Evolutionary conservation across 805 yeast species (phyloP).

Genomic region (Metschnikowia sp.): DNA sequence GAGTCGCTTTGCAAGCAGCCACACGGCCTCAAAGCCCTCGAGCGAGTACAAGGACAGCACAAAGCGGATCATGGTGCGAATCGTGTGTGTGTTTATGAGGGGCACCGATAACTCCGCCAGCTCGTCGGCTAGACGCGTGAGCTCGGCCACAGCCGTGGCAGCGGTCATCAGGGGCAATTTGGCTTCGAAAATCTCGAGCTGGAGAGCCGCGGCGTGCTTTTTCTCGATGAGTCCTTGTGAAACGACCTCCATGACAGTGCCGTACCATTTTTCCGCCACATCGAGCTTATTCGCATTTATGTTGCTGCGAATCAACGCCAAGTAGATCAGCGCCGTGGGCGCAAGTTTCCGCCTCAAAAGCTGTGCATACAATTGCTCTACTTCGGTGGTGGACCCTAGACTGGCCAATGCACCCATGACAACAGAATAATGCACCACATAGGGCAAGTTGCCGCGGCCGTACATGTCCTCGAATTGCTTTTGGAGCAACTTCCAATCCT

Average conservation of each 20-base stretch:
- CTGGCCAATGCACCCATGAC: constrained; percentile 59
- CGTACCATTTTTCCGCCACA: constrained; percentile 29
- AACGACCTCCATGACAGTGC: constrained; percentile 27
- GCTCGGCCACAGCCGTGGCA: constrained; percentile 26
- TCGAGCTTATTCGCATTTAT: constrained; percentile 33
- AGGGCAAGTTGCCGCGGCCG: constrained; percentile 52
- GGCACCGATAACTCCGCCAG: constrained; percentile 15
- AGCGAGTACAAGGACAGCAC: constrained; percentile 22
- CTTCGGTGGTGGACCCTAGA: constrained; percentile 46
- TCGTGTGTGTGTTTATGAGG: constrained; percentile 17
- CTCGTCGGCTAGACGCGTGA: constrained; percentile 20
- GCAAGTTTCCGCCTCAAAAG: constrained; percentile 41
- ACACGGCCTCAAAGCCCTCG: constrained; percentile 18
- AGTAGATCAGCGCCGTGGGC: constrained; percentile 44
- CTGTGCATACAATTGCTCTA: constrained; percentile 48
- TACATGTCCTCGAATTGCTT: constrained; percentile 53
- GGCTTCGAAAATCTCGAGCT: constrained; percentile 26
- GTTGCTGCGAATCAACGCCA: constrained; percentile 45
- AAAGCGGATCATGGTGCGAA: constrained; percentile 21
- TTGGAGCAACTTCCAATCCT: constrained; percentile 56
- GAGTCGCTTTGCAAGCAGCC: constrained; percentile 17
- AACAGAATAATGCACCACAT: constrained; percentile 52
- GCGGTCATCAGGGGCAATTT: constrained; percentile 25
- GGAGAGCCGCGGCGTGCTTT: constrained; percentile 21
- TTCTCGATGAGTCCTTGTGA: constrained; percentile 11